These are phyloP conservation scores for Pezizomycotina sp. DNA, from an alignment of 2,329 filamentous ascomycete species.

Conservation along the genomic window DNA sequence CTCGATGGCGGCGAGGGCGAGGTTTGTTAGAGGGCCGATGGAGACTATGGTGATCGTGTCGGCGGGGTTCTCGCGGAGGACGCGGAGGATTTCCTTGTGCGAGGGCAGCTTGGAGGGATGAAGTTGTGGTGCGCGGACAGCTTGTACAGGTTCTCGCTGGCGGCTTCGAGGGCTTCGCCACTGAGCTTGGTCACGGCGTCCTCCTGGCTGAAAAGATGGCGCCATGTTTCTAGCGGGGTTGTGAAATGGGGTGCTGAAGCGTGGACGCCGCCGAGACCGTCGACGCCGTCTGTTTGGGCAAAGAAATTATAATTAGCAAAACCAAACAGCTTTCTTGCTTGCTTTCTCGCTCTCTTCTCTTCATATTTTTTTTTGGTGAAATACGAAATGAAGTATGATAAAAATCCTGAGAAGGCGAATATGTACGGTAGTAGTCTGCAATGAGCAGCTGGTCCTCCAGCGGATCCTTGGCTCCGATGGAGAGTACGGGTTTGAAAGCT, in stretches of 20 bases:
- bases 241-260: slow-evolving; percentile 46
- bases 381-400: not conserved
- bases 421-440: slow-evolving; percentile 74
- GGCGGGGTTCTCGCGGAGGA: slow-evolving; percentile 63
- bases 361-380: too few relatives aligned
- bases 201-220: slow-evolving; percentile 43
- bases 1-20: slow-evolving; percentile 72
- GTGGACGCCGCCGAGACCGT: slow-evolving; percentile 64
- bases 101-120: slow-evolving; percentile 54
- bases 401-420: not conserved
- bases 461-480: slow-evolving; percentile 71
- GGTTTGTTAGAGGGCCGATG: slow-evolving; percentile 81
- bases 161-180: not conserved
- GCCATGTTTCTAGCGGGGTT: slow-evolving; percentile 53
- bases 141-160: not conserved
- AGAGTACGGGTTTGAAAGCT: slow-evolving; percentile 61
- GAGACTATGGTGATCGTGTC: slow-evolving; percentile 81
- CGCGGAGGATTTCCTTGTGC: slow-evolving; percentile 74
- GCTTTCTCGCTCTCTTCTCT: too few relatives aligned
- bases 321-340: too few relatives aligned
- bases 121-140: slow-evolving; percentile 44
- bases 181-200: slow-evolving; percentile 22
- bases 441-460: slow-evolving; percentile 66
- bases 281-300: slow-evolving; percentile 44
- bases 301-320: too few relatives aligned